These are phyloP conservation scores for Pichia kudriavzevii DNA, from an alignment of 1,139 yeast genomes.

Conservation along the genomic window DNA sequence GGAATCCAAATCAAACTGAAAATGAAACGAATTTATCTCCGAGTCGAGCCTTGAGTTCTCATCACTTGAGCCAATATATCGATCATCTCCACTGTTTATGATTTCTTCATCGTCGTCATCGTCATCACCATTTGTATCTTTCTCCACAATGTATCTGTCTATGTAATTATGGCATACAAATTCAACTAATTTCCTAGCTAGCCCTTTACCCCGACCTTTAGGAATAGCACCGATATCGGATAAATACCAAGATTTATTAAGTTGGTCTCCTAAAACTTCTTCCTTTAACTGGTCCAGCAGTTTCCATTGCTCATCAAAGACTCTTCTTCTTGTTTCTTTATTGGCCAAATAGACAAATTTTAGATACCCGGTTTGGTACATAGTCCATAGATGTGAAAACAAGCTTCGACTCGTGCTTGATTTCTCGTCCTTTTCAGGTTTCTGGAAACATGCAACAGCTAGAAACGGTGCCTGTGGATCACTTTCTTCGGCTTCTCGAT, in stretches of 20 bases:
- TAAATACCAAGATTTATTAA: constrained; percentile 45
- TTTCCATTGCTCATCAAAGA: constrained; percentile 53
- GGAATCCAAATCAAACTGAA: constrained; percentile 26
- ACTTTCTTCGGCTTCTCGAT: constrained; percentile 24
- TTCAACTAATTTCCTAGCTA: constrained; percentile 48
- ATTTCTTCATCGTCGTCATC: constrained; percentile 13
- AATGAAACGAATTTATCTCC: constrained; percentile 27
- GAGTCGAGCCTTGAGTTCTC: constrained; percentile 26
- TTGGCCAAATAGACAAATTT: constrained; percentile 30
- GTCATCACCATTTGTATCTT: constrained; percentile 19
- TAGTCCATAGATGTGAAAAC: constrained; percentile 27
- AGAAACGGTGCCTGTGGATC: constrained; percentile 37
- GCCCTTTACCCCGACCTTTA: constrained; percentile 60
- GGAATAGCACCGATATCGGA: constrained; percentile 58
- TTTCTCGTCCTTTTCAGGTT: constrained; percentile 35
- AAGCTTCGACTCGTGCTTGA: constrained; percentile 15
- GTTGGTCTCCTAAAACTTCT: constrained; percentile 28
- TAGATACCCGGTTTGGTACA: constrained; percentile 29
- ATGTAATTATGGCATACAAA: constrained; percentile 35
- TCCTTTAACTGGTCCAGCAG: constrained; percentile 41
- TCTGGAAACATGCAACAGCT: constrained; percentile 59
- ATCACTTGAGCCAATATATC: constrained; percentile 8
- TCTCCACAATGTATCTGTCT: constrained; percentile 22
- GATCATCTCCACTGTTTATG: too few species aligned
- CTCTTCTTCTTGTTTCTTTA: constrained; percentile 44